phyloP scores from a whole-genome alignment of 768 basidiomycete genomes.

The Amanita jacksonii region DNA sequence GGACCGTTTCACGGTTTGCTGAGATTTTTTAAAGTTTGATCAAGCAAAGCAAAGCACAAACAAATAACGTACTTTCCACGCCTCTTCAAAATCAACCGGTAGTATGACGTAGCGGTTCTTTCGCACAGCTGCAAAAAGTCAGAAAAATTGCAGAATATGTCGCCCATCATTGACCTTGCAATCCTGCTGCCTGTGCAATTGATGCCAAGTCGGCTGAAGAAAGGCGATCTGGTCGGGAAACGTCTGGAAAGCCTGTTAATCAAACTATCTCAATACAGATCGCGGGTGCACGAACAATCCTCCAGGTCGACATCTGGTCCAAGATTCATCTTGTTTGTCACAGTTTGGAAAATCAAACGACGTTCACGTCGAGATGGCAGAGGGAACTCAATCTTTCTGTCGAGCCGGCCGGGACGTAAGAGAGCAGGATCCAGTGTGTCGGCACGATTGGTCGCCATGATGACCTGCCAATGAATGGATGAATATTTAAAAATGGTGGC shows the following conservation, averaged over 20 bases:
- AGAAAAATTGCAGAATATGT: background rate
- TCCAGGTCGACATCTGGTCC: slow-evolving; percentile 97
- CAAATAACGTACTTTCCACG: slow-evolving; percentile 92
- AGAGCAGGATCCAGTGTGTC: slow-evolving; percentile 97
- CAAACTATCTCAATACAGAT: slow-evolving; percentile 7
- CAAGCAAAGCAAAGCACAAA: slow-evolving; percentile 30
- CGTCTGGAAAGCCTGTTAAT: slow-evolving; percentile 43
- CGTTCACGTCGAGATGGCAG: slow-evolving; percentile 90
- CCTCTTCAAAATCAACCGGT: slow-evolving; percentile 96
- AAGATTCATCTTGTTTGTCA: slow-evolving; percentile 95
- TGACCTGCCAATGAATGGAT: slow-evolving; percentile 52
- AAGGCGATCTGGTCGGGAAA: slow-evolving; percentile 91
- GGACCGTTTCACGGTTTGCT: slow-evolving; percentile 94
- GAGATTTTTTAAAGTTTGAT: slow-evolving; percentile 25
- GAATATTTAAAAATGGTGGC: slow-evolving; percentile 3
- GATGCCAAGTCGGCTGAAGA: slow-evolving; percentile 95
- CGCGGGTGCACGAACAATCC: slow-evolving; percentile 63
- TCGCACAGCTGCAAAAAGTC: slow-evolving; percentile 61
- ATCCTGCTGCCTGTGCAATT: slow-evolving; percentile 92
- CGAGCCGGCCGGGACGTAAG: slow-evolving; percentile 93
- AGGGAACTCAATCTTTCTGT: slow-evolving; percentile 98
- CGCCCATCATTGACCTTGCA: slow-evolving; percentile 59
- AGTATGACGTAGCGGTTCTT: slow-evolving; percentile 98
- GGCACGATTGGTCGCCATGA: slow-evolving; percentile 99
- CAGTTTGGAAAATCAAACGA: slow-evolving; percentile 96